Evolutionary conservation across 2,329 filamentous ascomycete species (phyloP).

Genomic region (Colletotrichum sp.): DNA sequence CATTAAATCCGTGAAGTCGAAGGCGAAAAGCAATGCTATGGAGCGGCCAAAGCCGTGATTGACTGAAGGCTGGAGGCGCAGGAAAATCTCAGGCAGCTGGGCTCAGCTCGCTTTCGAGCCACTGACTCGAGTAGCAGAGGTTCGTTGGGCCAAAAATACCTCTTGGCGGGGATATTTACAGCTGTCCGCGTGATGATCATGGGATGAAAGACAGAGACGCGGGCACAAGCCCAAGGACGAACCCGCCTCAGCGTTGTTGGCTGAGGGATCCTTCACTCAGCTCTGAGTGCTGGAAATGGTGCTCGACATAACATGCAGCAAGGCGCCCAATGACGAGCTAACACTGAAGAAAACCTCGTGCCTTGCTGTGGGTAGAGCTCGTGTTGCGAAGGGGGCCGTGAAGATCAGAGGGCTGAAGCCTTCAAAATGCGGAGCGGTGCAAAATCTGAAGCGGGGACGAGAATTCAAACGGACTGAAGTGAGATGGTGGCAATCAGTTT

Average conservation of each 20-base stretch:
- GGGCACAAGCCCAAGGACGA: neutral
- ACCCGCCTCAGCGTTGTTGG: neutral
- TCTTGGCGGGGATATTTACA: neutral
- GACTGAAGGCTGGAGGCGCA: neutral
- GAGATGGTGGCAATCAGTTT: neutral
- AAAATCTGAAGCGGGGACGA: neutral
- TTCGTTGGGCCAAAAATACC: constrained; percentile 1
- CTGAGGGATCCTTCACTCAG: neutral
- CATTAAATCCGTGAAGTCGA: neutral
- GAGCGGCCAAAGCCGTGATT: neutral
- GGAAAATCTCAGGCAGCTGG: neutral
- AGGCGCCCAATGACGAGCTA: neutral
- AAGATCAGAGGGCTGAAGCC: neutral
- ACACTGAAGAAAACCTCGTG: neutral
- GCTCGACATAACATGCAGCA: neutral
- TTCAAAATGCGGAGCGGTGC: neutral
- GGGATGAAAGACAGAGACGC: neutral
- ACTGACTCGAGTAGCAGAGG: neutral
- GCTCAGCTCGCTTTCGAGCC: neutral
- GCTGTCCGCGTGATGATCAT: neutral
- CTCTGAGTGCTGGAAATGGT: neutral
- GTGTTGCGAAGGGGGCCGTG: neutral
- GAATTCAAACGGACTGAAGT: neutral
- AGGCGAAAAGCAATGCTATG: neutral
- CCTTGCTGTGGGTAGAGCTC: neutral